Base-by-base conservation (phyloP, 2,329 filamentous ascomycete genomes). In the Xylaria sp. region DNA sequence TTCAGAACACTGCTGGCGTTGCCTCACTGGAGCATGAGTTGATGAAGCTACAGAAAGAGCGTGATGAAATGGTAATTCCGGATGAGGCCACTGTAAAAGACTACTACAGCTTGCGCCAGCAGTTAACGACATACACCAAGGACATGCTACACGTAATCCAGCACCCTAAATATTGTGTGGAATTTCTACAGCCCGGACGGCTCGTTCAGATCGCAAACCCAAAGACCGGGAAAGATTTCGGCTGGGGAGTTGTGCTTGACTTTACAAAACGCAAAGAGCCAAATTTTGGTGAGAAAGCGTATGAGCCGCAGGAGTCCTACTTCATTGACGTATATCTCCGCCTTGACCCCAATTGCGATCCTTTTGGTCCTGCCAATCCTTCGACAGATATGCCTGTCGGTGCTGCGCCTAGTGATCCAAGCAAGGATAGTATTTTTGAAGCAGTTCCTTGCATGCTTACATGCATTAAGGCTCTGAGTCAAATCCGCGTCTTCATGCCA, bases 121-220 rank as follows among this genome's bases (percentile, higher is more conserved):
- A 97, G 74, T 86, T 99, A 38, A 90, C 93, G 69, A 87, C 85
- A 4, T 97, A 96, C 78, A 92, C 91, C 17, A 92, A 93, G 74
- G 94, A 99, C 71, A 97, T 98, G 90, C 89, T 93, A 20, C 86
- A 90, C 58, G 94, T 98, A 48, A 96, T 98, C 72, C 97, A 93
- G 75, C 94, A 97, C 76, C 96, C 96, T 0, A 92, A 91, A 72
- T 92, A 98, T 81, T 93, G 92, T 75, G 80, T 95, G 42, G 89
- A 92, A 57, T 99, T 93, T 79, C 83, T 99, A 77, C 92, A 97
- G 75, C 87, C 91, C 13, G 96, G 96, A n/a, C 92, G 96, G 11
- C 81, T 98, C 44, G 90, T 99, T 38, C 91, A 92, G 72, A 91
- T 99, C 76, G 95, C 94, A 79, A 90, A 94, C 77, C 87, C 87